Evolutionary conservation across 306 rosid genomes (phyloP).

Genomic region (Amphicarpaea edgeworthii): DNA sequence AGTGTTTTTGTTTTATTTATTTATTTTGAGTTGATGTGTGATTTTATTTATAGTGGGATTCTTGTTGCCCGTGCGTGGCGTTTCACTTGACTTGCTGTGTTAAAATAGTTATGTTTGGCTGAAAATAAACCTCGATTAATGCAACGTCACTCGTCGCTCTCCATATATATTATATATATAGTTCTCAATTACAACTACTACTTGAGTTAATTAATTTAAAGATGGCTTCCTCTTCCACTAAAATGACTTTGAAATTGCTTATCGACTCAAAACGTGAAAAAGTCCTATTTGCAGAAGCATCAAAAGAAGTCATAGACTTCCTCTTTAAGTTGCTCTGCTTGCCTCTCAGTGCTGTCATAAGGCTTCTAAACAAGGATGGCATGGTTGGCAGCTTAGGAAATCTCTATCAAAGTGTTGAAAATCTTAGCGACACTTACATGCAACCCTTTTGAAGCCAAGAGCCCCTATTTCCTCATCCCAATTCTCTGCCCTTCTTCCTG

Average conservation of each 20-base stretch:
- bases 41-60: too few species aligned
- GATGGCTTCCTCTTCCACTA: slow-evolving; percentile 33
- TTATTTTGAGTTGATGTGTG: too few species aligned
- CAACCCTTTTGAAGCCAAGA: slow-evolving; percentile 45
- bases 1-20: too few species aligned
- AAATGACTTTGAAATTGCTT: slow-evolving; percentile 51
- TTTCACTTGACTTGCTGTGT: too few species aligned
- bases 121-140: too few species aligned
- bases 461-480: background rate
- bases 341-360: slow-evolving; percentile 46
- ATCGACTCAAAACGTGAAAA: slow-evolving; percentile 44
- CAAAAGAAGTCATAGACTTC: slow-evolving; percentile 56
- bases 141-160: too few species aligned
- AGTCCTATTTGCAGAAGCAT: slow-evolving; percentile 63
- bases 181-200: too few species aligned
- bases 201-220: background rate
- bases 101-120: too few species aligned
- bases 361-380: slow-evolving; percentile 40
- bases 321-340: slow-evolving; percentile 50
- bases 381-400: slow-evolving; percentile 60
- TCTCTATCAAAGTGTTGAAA: slow-evolving; percentile 56
- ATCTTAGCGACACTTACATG: slow-evolving; percentile 47
- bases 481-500: too few species aligned
- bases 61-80: too few species aligned
- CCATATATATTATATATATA: too few species aligned